A percentile compares a stretch with the other conserved stretches of the same genome.
Conservation (phyloP, 202 grass and related monocot species). For the Musa balbisiana region DNA sequence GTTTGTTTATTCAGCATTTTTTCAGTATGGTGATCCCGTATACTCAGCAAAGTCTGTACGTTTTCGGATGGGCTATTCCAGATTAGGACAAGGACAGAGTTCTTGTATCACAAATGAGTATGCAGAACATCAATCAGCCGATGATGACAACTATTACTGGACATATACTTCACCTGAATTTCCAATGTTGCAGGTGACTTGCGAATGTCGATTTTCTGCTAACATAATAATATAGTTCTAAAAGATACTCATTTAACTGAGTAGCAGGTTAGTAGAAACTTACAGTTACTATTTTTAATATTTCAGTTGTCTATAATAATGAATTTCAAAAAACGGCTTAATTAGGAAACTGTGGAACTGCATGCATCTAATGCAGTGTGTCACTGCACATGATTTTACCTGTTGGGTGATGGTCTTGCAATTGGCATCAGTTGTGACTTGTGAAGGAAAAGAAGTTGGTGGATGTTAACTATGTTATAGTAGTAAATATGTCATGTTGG, state of each 20-base stretch:
- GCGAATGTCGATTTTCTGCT: background rate
- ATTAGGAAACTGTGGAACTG: background rate
- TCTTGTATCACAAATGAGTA: conserved; percentile 24
- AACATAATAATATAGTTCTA: background rate
- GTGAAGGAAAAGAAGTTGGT: too few relatives aligned
- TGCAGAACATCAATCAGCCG: conserved; percentile 2
- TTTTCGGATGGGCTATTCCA: conserved; percentile 50
- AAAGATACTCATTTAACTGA: background rate
- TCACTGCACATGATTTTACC: background rate
- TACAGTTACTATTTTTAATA: background rate
- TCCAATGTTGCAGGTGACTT: conserved; percentile 8
- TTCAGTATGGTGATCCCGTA: conserved; percentile 42
- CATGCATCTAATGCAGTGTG: background rate
- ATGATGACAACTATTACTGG: background rate
- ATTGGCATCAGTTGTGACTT: too few relatives aligned
- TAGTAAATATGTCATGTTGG: background rate
- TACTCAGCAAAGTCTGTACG: conserved; percentile 57
- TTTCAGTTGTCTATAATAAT: background rate
- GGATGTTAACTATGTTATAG: background rate
- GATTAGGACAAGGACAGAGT: background rate
- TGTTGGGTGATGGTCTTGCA: background rate
- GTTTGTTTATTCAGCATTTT: conserved; percentile 34
- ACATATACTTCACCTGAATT: conserved; percentile 12
- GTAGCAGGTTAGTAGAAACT: background rate
- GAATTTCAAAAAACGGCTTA: background rate